These are phyloP conservation scores for Pseudogymnoascus sp. DNA, from an alignment of 2,329 filamentous ascomycete genomes.

Conservation along the genomic window DNA sequence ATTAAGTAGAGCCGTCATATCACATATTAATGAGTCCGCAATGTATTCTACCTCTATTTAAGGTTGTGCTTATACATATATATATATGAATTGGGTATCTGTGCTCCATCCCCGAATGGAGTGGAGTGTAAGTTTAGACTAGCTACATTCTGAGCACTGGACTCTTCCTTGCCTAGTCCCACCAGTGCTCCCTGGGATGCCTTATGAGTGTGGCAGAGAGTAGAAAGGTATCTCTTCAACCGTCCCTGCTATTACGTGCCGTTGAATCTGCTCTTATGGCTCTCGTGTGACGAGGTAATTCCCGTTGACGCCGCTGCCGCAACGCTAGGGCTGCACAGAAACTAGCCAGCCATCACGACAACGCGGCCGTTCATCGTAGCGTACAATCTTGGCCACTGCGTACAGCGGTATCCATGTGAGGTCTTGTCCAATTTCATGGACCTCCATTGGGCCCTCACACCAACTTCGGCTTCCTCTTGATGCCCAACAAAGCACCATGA, in stretches of 20 bases:
- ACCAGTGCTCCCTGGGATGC: neutral
- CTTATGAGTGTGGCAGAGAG: neutral
- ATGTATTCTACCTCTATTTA: neutral
- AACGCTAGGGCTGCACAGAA: neutral
- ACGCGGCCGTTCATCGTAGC: neutral
- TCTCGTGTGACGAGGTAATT: neutral
- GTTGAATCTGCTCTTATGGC: neutral
- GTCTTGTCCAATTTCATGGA: neutral
- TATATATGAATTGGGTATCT: neutral
- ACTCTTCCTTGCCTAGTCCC: neutral
- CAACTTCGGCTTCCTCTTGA: slow-evolving; percentile 71
- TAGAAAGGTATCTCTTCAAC: neutral
- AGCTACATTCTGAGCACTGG: neutral
- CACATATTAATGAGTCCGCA: too few relatives aligned
- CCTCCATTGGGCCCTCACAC: slow-evolving; percentile 33
- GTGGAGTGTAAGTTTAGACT: neutral
- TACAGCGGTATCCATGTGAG: neutral
- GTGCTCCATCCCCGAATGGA: neutral
- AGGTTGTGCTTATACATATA: neutral
- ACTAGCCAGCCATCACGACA: neutral
- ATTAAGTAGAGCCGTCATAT: too few relatives aligned
- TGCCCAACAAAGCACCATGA: slow-evolving; percentile 62
- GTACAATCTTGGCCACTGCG: neutral
- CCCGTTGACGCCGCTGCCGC: neutral
- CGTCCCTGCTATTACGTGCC: neutral